These are phyloP conservation scores for Aspergillus leporis DNA, from an alignment of 495 filamentous ascomycete species.

Conservation along the genomic window DNA sequence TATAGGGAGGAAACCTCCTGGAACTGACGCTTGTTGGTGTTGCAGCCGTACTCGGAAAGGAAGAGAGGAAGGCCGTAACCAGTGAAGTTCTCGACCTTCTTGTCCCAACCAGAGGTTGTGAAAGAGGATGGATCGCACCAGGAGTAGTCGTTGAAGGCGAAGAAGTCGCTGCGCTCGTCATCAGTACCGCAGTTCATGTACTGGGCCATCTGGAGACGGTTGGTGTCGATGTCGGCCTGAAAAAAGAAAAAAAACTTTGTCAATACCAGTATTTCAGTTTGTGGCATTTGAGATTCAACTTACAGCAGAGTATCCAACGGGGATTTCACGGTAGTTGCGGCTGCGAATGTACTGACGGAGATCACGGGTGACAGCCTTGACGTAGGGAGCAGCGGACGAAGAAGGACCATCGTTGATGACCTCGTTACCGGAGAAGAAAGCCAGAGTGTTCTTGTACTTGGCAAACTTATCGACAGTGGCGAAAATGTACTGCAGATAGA, in stretches of 20 bases:
- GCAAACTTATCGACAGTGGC: conserved; percentile 87
- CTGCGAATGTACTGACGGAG: conserved; percentile 81
- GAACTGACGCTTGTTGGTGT: conserved; percentile 76
- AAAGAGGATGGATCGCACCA: conserved; percentile 90
- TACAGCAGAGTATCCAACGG: conserved; percentile 87
- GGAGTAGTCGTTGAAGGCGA: conserved; percentile 97
- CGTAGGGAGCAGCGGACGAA: conserved; percentile 74
- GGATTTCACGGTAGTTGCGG: conserved; percentile 74
- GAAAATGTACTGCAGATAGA: conserved; percentile 91
- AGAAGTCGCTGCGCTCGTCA: conserved; percentile 88
- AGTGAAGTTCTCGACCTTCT: conserved; percentile 89
- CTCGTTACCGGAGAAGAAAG: conserved; percentile 97
- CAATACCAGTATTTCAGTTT: conserved; percentile 33
- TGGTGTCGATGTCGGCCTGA: conserved; percentile 69
- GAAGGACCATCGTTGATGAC: conserved; percentile 85
- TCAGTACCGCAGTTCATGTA: conserved; percentile 96
- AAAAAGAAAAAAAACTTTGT: neutral
- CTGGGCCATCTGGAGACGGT: conserved; percentile 83
- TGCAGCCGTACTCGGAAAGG: conserved; percentile 94
- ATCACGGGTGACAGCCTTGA: conserved; percentile 93
- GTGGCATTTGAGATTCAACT: conserved; percentile 6
- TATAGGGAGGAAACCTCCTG: conserved; percentile 80
- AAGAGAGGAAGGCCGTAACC: conserved; percentile 92
- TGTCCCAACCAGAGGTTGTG: conserved; percentile 75
- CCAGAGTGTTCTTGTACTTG: conserved; percentile 85